A percentile compares a stretch with the other conserved stretches of the same genome.
Conservation (phyloP, 2,329 filamentous ascomycete species). For the Claviceps sp. region DNA sequence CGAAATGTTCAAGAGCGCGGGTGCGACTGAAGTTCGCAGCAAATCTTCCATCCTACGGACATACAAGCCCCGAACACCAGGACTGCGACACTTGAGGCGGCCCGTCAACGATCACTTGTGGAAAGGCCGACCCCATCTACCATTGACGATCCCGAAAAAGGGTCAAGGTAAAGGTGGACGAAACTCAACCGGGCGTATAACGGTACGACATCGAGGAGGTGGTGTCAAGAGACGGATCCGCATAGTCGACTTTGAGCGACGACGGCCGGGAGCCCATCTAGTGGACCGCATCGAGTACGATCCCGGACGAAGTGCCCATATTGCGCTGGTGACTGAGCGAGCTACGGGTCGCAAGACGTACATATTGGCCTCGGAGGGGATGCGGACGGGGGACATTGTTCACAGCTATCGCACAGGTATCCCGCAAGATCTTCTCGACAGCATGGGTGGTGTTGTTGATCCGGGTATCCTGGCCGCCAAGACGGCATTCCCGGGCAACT, state of each 20-base stretch:
- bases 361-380: constrained; percentile 88
- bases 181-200: constrained; percentile 76
- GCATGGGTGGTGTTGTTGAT: constrained; percentile 87
- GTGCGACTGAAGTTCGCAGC: constrained; percentile 11
- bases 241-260: constrained; percentile 77
- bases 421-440: constrained; percentile 69
- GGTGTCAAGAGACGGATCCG: constrained; percentile 86
- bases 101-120: constrained; percentile 94
- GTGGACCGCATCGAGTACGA: constrained; percentile 97
- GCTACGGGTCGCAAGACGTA: constrained; percentile 69
- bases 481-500: constrained; percentile 90
- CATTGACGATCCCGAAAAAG: constrained; percentile 82
- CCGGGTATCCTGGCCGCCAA: constrained; percentile 91
- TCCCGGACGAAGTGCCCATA: constrained; percentile 82
- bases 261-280: constrained; percentile 64
- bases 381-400: constrained; percentile 80
- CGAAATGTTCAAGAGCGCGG: constrained; percentile 9
- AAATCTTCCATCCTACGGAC: constrained; percentile 49
- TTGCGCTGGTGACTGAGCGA: constrained; percentile 70
- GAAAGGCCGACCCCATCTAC: constrained; percentile 75
- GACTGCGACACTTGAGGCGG: constrained; percentile 78
- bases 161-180: constrained; percentile 86
- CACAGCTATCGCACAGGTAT: constrained; percentile 89
- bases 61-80: constrained; percentile 88
- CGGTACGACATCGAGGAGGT: constrained; percentile 82